These are phyloP conservation scores for Daldinia decipiens DNA, from an alignment of 495 filamentous ascomycete genomes.

Conservation along the genomic window DNA sequence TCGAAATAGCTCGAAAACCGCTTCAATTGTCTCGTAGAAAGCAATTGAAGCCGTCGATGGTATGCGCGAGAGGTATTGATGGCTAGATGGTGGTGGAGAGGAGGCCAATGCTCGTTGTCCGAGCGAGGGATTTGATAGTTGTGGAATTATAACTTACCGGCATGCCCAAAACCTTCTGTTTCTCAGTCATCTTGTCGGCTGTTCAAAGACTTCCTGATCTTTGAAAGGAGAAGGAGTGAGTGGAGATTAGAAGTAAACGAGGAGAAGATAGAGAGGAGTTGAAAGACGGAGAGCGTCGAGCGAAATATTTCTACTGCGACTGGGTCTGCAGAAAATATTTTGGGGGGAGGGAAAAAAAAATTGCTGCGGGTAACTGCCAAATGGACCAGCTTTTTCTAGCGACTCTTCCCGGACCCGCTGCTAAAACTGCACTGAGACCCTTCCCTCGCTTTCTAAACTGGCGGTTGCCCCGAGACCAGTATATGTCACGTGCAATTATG, in stretches of 20 bases:
- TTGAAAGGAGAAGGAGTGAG: slow-evolving; percentile 56
- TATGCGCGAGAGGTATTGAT: slow-evolving; percentile 32
- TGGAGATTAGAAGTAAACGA: slow-evolving; percentile 55
- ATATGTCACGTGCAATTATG: slow-evolving; percentile 39
- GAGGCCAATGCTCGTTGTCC: slow-evolving; percentile 52
- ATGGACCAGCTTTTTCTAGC: slow-evolving; percentile 51
- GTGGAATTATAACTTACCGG: slow-evolving; percentile 65
- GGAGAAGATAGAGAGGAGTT: slow-evolving; percentile 51
- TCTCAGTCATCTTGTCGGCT: slow-evolving; percentile 69
- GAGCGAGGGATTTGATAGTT: slow-evolving; percentile 50
- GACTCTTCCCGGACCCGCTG: slow-evolving; percentile 50
- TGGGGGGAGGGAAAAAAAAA: slow-evolving; percentile 59
- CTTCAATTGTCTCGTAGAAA: slow-evolving; percentile 29
- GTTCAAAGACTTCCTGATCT: slow-evolving; percentile 57
- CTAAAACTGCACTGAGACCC: slow-evolving; percentile 48
- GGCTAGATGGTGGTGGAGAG: slow-evolving; percentile 28
- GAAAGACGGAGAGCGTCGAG: slow-evolving; percentile 45
- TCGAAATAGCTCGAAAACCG: slow-evolving; percentile 34
- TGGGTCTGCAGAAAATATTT: slow-evolving; percentile 44
- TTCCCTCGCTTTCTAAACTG: slow-evolving; percentile 56
- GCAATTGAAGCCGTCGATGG: slow-evolving; percentile 49
- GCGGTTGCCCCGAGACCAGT: slow-evolving; percentile 47
- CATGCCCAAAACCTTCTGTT: slow-evolving; percentile 81
- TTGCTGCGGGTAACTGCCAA: slow-evolving; percentile 50
- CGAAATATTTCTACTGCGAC: slow-evolving; percentile 49